phyloP scores from a whole-genome alignment of 768 basidiomycete genomes.

The Favolaschia claudopus region DNA sequence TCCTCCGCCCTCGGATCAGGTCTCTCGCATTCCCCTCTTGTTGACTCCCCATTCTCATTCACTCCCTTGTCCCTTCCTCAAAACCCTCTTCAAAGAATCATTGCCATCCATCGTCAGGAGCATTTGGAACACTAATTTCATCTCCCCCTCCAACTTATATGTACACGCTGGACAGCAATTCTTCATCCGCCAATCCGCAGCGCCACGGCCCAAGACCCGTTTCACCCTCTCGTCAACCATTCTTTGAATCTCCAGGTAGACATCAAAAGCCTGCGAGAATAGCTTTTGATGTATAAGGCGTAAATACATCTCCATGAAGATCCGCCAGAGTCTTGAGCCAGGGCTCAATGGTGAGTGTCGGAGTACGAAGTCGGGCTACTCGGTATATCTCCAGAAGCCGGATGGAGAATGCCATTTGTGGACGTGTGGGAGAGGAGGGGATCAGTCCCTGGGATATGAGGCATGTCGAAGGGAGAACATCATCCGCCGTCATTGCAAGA shows the following conservation, averaged over 20 bases:
- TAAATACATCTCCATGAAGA: slow-evolving; percentile 9
- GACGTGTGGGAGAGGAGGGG: slow-evolving; percentile 18
- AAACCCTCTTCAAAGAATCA: slow-evolving; percentile 39
- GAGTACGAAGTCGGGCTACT: slow-evolving; percentile 9
- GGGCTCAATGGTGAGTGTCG: slow-evolving; percentile 26
- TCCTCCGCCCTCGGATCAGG: not conserved
- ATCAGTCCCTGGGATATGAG: slow-evolving; percentile 25
- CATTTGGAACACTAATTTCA: slow-evolving; percentile 28
- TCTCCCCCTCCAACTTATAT: slow-evolving; percentile 44
- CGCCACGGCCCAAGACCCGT: slow-evolving; percentile 34
- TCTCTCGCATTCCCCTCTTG: slow-evolving; percentile 31
- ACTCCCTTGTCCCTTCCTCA: slow-evolving; percentile 17
- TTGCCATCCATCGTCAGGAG: slow-evolving; percentile 43
- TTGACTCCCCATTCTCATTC: slow-evolving; percentile 30
- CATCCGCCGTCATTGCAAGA: too few species aligned
- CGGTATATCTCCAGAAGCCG: slow-evolving; percentile 17
- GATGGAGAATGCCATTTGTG: slow-evolving; percentile 11
- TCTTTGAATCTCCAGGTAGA: slow-evolving; percentile 39
- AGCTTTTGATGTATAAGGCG: slow-evolving; percentile 1
- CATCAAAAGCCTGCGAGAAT: slow-evolving; percentile 43
- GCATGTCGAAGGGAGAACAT: too few species aligned
- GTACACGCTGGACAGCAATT: slow-evolving; percentile 46
- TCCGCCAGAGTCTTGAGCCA: slow-evolving; percentile 30
- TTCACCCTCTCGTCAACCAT: slow-evolving; percentile 28
- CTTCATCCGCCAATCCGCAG: slow-evolving; percentile 38